Evolutionary conservation across 2,329 filamentous ascomycete genomes (phyloP).

Genomic region (Incumbomyces lentus): DNA sequence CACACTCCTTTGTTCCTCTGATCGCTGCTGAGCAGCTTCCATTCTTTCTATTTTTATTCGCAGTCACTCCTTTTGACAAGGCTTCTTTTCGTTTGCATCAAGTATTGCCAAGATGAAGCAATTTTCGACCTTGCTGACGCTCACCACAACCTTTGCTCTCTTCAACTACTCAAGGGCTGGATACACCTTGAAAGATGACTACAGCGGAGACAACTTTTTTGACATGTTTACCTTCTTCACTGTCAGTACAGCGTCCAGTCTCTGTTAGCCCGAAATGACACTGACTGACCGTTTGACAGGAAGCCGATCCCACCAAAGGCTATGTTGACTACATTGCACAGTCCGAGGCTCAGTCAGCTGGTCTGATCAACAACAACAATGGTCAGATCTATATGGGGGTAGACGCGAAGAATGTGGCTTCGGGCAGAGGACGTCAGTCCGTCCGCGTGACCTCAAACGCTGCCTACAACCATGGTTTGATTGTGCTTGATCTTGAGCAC

Average conservation of each 20-base stretch:
- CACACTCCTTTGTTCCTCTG: not conserved
- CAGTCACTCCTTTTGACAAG: not conserved
- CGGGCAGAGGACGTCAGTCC: conserved; percentile 53
- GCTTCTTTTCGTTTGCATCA: not conserved
- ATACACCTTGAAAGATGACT: conserved; percentile 40
- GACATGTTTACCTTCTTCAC: conserved; percentile 44
- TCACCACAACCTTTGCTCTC: not conserved
- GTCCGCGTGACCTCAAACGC: conserved; percentile 60
- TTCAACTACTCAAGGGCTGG: conserved; percentile 2
- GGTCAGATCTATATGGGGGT: conserved; percentile 39
- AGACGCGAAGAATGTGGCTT: conserved; percentile 49
- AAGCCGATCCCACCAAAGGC: conserved; percentile 39
- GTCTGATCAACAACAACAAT: conserved; percentile 23
- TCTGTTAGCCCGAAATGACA: not conserved
- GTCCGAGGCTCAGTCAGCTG: conserved; percentile 26
- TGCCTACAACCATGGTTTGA: conserved; percentile 54
- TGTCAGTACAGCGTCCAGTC: conserved; percentile 22
- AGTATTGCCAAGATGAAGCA: not conserved
- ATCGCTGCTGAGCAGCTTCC: conserved; percentile 4
- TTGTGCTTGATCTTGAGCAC: conserved; percentile 61
- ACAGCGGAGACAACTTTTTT: conserved; percentile 39
- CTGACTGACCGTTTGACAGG: conserved; percentile 24
- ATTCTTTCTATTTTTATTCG: conserved; percentile 1
- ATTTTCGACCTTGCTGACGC: not conserved
- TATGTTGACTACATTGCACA: conserved; percentile 41